Conservation (phyloP, 2,329 filamentous ascomycete species). For the Penicillium sp. region DNA sequence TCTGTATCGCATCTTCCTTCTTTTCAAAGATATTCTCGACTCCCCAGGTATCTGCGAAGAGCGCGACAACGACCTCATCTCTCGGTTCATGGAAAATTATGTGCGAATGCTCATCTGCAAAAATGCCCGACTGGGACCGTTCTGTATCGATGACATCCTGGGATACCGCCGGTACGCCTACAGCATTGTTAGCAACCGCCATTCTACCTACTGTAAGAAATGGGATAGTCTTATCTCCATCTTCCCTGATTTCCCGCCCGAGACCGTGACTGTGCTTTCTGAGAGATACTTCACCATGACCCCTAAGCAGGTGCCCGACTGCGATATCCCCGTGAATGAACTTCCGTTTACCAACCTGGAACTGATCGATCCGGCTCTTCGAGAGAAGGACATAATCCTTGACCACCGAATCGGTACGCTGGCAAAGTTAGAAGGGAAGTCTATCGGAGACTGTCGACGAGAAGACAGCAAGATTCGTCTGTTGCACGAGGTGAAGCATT, state of each 20-base stretch:
- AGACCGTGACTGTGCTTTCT: constrained; percentile 33
- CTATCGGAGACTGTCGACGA: constrained; percentile 36
- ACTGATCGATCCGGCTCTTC: constrained; percentile 13
- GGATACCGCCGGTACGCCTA: constrained; percentile 32
- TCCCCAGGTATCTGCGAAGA: constrained; percentile 26
- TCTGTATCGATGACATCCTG: constrained; percentile 25
- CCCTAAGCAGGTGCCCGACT: constrained; percentile 13
- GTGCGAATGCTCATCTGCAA: constrained; percentile 25
- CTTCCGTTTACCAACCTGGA: constrained; percentile 30
- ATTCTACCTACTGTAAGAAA: constrained; percentile 26
- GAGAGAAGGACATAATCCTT: constrained; percentile 28
- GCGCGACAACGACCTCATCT: constrained; percentile 28
- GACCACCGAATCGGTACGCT: constrained; percentile 35
- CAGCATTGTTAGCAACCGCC: constrained; percentile 21
- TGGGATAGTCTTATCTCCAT: constrained; percentile 33
- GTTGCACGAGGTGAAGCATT: constrained; percentile 29
- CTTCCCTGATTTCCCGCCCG: constrained; percentile 30
- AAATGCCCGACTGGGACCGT: constrained; percentile 8
- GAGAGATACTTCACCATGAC: constrained; percentile 38
- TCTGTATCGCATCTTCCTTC: constrained; percentile 33
- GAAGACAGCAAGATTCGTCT: constrained; percentile 24
- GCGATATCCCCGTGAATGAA: constrained; percentile 14
- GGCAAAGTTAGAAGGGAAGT: constrained; percentile 36
- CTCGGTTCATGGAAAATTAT: constrained; percentile 31
- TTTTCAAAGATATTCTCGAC: constrained; percentile 36